These are phyloP conservation scores for Lentinus tigrinus DNA, from an alignment of 768 basidiomycete genomes.

Conservation along the genomic window DNA sequence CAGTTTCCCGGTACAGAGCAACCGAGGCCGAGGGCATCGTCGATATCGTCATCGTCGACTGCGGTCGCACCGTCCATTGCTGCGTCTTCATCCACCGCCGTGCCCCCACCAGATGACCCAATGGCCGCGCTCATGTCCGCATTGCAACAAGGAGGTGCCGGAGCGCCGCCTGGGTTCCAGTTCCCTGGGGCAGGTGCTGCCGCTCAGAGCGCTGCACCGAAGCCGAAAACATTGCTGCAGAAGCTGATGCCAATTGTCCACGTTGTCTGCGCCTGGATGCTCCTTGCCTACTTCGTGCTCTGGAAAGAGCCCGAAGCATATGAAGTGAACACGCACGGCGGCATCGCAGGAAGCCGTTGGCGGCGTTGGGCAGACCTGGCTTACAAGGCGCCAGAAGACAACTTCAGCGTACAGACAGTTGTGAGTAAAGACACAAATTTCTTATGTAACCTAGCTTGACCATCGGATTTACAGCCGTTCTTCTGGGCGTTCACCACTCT, in stretches of 20 bases:
- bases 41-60: slow-evolving; percentile 4
- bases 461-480: slow-evolving; percentile 52
- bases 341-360: slow-evolving; percentile 41
- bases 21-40: neutral
- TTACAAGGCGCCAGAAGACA: slow-evolving; percentile 36
- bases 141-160: slow-evolving; percentile 24
- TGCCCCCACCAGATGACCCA: slow-evolving; percentile 25
- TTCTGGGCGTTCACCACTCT: slow-evolving; percentile 81
- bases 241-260: slow-evolving; percentile 68
- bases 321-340: slow-evolving; percentile 34
- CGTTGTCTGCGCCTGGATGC: slow-evolving; percentile 57
- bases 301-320: slow-evolving; percentile 60
- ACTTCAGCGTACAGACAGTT: slow-evolving; percentile 54
- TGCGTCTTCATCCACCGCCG: neutral
- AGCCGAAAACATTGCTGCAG: slow-evolving; percentile 46
- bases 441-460: too few species aligned
- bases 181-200: slow-evolving; percentile 30
- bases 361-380: slow-evolving; percentile 62
- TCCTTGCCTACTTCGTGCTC: slow-evolving; percentile 68
- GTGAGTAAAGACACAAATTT: slow-evolving; percentile 46
- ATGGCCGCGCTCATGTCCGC: slow-evolving; percentile 33
- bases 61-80: neutral
- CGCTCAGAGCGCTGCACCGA: slow-evolving; percentile 15
- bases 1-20: slow-evolving; percentile 7
- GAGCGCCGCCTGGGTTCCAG: slow-evolving; percentile 13